Conservation (phyloP, 106 monocot species). For the Xerophyta viscosa region DNA sequence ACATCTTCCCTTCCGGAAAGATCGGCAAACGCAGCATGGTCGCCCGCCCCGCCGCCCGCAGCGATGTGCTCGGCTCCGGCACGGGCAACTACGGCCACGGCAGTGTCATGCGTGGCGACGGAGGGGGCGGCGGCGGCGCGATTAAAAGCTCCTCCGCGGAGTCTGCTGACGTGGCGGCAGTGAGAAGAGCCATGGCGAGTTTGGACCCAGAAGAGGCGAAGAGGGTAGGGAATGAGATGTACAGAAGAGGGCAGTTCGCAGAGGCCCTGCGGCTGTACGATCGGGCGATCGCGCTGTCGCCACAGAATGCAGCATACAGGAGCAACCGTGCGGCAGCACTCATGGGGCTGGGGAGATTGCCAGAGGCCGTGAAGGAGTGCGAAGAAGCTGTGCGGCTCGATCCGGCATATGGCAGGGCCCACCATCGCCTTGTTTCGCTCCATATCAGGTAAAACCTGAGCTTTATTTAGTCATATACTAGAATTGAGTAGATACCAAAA, state of each 20-base stretch:
- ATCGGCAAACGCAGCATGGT: slow-evolving; percentile 30
- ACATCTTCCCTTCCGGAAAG: slow-evolving; percentile 69
- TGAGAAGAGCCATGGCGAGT: slow-evolving; percentile 36
- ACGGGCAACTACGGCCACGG: slow-evolving; percentile 73
- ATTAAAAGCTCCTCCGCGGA: neutral
- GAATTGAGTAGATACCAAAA: too few relatives aligned
- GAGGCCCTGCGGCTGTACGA: slow-evolving; percentile 68
- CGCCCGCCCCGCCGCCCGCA: slow-evolving; percentile 14
- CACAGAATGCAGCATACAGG: slow-evolving; percentile 43
- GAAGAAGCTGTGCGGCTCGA: slow-evolving; percentile 64
- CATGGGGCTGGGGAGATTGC: slow-evolving; percentile 36
- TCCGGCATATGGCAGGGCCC: slow-evolving; percentile 48
- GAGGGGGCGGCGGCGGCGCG: slow-evolving; percentile 6
- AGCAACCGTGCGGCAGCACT: slow-evolving; percentile 72
- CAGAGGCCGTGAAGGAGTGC: slow-evolving; percentile 59
- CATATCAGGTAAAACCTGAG: slow-evolving; percentile 27
- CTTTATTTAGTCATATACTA: too few relatives aligned
- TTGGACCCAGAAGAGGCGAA: slow-evolving; percentile 62
- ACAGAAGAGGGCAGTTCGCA: slow-evolving; percentile 44
- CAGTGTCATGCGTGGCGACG: slow-evolving; percentile 39
- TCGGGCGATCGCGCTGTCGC: slow-evolving; percentile 45
- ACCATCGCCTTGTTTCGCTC: slow-evolving; percentile 53
- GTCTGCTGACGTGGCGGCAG: neutral
- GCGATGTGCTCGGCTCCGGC: slow-evolving; percentile 54
- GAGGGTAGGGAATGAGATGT: slow-evolving; percentile 54